A percentile compares a stretch with the other conserved stretches of the same genome.
Conservation (phyloP, 2,329 filamentous ascomycete genomes). For the Lasiodiplodia citricola region DNA sequence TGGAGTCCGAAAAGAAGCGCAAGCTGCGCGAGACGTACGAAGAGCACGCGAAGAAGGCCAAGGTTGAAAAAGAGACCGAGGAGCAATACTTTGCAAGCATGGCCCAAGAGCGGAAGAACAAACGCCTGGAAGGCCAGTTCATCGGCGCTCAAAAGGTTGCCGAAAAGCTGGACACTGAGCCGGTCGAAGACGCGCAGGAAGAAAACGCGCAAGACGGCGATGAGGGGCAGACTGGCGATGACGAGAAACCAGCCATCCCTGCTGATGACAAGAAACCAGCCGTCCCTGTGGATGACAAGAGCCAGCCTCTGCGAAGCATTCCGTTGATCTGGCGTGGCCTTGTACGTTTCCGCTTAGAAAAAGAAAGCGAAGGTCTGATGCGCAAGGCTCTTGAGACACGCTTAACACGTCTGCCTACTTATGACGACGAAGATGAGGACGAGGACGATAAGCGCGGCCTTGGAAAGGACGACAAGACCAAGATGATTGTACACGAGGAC, state of each 20-base stretch:
- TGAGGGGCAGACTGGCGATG: slow-evolving; percentile 28
- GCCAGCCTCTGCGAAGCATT: slow-evolving; percentile 67
- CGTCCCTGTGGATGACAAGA: slow-evolving; percentile 32
- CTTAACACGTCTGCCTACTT: slow-evolving; percentile 66
- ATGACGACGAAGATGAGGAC: slow-evolving; percentile 72
- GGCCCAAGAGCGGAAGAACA: slow-evolving; percentile 42
- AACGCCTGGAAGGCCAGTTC: slow-evolving; percentile 67
- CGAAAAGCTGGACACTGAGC: slow-evolving; percentile 73
- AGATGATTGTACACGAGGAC: slow-evolving; percentile 67
- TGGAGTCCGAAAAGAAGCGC: slow-evolving; percentile 79
- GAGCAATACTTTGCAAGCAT: slow-evolving; percentile 43
- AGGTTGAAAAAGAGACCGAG: slow-evolving; percentile 54
- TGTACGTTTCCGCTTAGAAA: slow-evolving; percentile 70
- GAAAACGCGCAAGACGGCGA: too few relatives aligned
- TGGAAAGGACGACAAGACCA: slow-evolving; percentile 60
- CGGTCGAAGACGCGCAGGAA: slow-evolving; percentile 34
- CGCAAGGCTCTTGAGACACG: slow-evolving; percentile 70
- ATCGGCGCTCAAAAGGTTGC: slow-evolving; percentile 81
- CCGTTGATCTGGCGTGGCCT: slow-evolving; percentile 82
- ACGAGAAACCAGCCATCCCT: slow-evolving; percentile 26
- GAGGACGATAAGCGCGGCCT: slow-evolving; percentile 73
- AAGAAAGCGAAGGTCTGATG: slow-evolving; percentile 70
- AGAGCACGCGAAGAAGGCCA: slow-evolving; percentile 40
- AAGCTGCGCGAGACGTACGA: slow-evolving; percentile 57
- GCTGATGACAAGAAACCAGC: slow-evolving; percentile 26